Conservation (phyloP, 2,329 filamentous ascomycete species). For the Microdochium nivale region DNA sequence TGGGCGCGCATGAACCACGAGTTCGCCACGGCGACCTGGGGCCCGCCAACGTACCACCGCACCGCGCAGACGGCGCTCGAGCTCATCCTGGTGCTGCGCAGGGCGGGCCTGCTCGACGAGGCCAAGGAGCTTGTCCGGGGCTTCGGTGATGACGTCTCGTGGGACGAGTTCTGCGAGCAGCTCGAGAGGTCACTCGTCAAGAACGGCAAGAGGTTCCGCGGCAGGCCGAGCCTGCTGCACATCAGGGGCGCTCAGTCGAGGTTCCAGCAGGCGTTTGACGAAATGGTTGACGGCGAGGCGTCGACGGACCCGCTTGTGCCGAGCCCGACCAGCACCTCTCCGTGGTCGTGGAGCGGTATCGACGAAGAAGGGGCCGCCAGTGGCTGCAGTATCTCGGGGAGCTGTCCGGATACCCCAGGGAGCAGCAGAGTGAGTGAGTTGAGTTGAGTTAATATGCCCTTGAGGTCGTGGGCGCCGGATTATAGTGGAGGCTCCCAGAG, state of each 20-base stretch:
- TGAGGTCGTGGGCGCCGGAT: too few relatives aligned
- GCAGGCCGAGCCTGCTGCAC: neutral
- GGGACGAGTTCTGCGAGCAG: constrained; percentile 6
- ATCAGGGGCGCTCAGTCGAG: neutral
- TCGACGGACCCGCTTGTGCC: too few relatives aligned
- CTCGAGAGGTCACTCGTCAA: neutral
- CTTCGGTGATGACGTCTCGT: constrained; percentile 8
- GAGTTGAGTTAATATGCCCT: too few relatives aligned
- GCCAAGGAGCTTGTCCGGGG: constrained; percentile 4
- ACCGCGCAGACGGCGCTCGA: constrained; percentile 7
- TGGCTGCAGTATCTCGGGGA: too few relatives aligned
- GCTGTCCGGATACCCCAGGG: too few relatives aligned
- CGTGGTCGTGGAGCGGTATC: too few relatives aligned
- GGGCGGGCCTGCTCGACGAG: constrained; percentile 2
- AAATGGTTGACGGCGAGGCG: neutral
- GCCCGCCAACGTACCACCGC: constrained; percentile 5
- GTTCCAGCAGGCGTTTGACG: neutral
- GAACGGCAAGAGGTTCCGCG: constrained; percentile 3
- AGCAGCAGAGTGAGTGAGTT: too few relatives aligned
- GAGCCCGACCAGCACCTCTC: too few relatives aligned
- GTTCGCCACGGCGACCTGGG: constrained; percentile 6
- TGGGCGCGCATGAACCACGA: constrained; percentile 4
- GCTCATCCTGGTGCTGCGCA: constrained; percentile 5
- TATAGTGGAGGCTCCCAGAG: too few relatives aligned
- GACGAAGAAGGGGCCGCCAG: too few relatives aligned